Base-by-base conservation (phyloP, 495 filamentous ascomycete species). In the Xylaria scruposa region DNA sequence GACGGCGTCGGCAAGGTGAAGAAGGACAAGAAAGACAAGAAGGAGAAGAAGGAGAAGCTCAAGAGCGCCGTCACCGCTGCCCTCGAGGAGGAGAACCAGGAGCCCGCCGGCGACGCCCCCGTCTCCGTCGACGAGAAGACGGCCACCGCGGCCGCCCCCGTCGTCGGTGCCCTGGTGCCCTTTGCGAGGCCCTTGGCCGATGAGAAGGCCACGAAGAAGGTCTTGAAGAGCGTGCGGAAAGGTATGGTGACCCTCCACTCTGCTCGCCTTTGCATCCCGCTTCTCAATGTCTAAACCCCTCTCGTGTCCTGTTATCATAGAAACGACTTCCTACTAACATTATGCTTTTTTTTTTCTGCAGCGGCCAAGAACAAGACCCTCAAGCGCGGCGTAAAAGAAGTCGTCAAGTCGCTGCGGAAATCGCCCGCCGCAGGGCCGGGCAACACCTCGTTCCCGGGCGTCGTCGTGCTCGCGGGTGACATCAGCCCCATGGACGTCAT, bases 401-500 rank as follows among this genome's bases (percentile, higher is more conserved):
- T 96, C 79, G 93, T 97, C 84, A 99, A 99, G 86, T 89, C 94
- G 26, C 91, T 99, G 76, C 93, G 95, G 82, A 97, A 97, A 84
- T 92, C 92, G 6, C 87, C 93, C 68, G 81, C 89, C 83, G 86
- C 88, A 63, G 82, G 84, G 26, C 85, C 85, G 26, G 75, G 83
- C 68, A 78, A 85, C 76, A 73, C 85, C 15, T 77, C 86, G 24
- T 88, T 90, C 70, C 86, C 87, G 63, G 93, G 90, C 74, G 87
- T 99, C 74, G 93, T 97, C 75, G 85, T 99, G 80, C 91, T 99
- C 67, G 96, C 97, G 40, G 96, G 93, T 67, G 96, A 99, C 80
- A 98, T 98, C 86, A 96, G 92, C 29, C 96, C 96, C 70, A 93
- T 94, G 91, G 95, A 98, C 79, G 94, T 98, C 76, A 97, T 98